phyloP scores from a whole-genome alignment of 2,329 filamentous ascomycete species.

The Fusarium decemcellulare region DNA sequence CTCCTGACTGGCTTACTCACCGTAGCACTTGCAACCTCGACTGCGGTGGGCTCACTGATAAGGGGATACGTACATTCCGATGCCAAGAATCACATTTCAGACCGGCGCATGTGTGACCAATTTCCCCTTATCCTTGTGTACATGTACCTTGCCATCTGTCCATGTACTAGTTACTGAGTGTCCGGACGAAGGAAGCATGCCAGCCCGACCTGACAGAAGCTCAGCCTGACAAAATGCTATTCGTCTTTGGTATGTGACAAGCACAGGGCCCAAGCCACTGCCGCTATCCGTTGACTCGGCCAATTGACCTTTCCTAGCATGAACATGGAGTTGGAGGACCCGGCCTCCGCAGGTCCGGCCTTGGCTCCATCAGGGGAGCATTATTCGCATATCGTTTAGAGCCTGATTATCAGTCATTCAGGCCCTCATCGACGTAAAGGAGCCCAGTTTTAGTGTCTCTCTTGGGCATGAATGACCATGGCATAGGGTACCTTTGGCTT shows the following conservation, averaged over 20 bases:
- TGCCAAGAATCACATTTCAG: conserved; percentile 21
- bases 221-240: background rate
- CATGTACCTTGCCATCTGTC: too few relatives aligned
- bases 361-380: background rate
- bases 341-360: background rate
- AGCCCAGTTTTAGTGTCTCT: too few relatives aligned
- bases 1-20: conserved; percentile 3
- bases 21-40: background rate
- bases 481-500: too few relatives aligned
- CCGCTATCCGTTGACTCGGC: background rate
- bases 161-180: too few relatives aligned
- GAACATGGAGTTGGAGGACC: background rate
- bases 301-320: background rate
- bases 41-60: background rate
- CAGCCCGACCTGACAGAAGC: too few relatives aligned
- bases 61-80: conserved; percentile 17
- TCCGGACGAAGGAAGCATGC: too few relatives aligned
- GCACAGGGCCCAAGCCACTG: conserved; percentile 4
- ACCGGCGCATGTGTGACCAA: too few relatives aligned
- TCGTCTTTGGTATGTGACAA: conserved; percentile 27
- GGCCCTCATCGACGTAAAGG: background rate
- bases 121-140: too few relatives aligned
- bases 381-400: background rate
- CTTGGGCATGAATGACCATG: too few relatives aligned
- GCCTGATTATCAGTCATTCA: background rate